phyloP scores from a whole-genome alignment of 179 eudicot species.

The Sideroxylon spinosum region DNA sequence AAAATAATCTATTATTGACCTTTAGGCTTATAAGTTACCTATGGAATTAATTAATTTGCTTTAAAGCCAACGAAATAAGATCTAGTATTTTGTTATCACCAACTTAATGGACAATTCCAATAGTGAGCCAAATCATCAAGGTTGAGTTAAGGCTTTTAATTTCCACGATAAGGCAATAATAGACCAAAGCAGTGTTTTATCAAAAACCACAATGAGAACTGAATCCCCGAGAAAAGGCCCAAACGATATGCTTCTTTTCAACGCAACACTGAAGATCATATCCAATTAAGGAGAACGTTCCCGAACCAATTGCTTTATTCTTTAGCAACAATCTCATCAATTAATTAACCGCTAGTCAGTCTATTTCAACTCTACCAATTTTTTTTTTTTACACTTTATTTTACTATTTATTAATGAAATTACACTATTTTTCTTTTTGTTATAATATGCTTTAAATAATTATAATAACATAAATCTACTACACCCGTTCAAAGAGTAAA shows the following conservation, averaged over 20 bases:
- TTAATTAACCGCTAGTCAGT: too few species aligned
- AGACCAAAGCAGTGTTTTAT: background rate
- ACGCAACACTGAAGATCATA: slow-evolving; percentile 4
- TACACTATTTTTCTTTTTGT: too few species aligned
- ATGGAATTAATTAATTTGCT: too few species aligned
- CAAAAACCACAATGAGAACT: background rate
- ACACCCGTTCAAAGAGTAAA: too few species aligned
- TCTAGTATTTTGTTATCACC: background rate
- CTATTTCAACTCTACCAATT: too few species aligned
- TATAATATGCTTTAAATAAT: too few species aligned
- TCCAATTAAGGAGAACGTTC: background rate
- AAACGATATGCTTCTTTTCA: background rate
- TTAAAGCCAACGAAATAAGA: too few species aligned
- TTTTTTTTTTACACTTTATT: too few species aligned
- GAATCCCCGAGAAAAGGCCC: background rate
- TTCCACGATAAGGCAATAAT: background rate
- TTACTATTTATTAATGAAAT: too few species aligned
- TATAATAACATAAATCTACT: too few species aligned
- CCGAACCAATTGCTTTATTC: background rate
- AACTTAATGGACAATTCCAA: background rate
- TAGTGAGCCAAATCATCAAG: background rate
- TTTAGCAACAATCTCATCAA: background rate
- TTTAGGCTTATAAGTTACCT: too few species aligned
- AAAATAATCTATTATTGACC: too few species aligned
- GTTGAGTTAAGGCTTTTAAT: background rate